phyloP scores from a whole-genome alignment of 495 filamentous ascomycete genomes.

The Penicillium maclennaniae region DNA sequence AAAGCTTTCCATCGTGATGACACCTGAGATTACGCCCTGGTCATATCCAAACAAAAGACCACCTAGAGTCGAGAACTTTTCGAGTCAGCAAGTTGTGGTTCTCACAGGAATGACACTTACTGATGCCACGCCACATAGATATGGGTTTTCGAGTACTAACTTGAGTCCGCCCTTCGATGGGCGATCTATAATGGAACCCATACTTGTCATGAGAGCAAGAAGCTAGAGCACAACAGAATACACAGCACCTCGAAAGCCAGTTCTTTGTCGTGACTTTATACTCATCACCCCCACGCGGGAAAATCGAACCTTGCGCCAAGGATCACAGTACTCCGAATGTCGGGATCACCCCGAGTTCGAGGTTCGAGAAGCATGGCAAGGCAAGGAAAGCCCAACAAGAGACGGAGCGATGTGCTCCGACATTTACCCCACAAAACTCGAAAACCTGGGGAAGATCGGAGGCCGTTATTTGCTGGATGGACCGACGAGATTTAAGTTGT shows the following conservation, averaged over 20 bases:
- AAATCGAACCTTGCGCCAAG: not conserved
- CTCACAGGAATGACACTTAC: slow-evolving; percentile 17
- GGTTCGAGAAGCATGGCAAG: not conserved
- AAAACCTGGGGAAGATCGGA: slow-evolving; percentile 7
- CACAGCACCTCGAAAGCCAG: not conserved
- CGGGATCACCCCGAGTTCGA: not conserved
- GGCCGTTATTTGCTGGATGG: slow-evolving; percentile 7
- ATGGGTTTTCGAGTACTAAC: slow-evolving; percentile 37
- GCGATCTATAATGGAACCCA: slow-evolving; percentile 17
- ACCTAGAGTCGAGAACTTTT: slow-evolving; percentile 52
- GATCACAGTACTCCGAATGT: slow-evolving; percentile 20
- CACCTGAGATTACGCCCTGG: slow-evolving; percentile 36
- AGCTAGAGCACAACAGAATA: not conserved
- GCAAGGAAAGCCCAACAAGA: not conserved
- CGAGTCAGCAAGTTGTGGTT: not conserved
- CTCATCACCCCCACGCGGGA: not conserved
- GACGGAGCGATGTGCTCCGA: slow-evolving; percentile 22
- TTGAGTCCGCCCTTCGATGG: slow-evolving; percentile 27
- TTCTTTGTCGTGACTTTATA: not conserved
- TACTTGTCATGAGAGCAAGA: slow-evolving; percentile 3
- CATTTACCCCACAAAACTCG: not conserved
- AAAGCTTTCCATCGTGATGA: slow-evolving; percentile 45
- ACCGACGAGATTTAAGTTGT: slow-evolving; percentile 12
- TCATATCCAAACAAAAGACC: slow-evolving; percentile 50
- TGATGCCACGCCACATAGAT: slow-evolving; percentile 39